Evolutionary conservation across 73 alveolate genomes (phyloP).

Genomic region (Tetrahymena elliotti): DNA sequence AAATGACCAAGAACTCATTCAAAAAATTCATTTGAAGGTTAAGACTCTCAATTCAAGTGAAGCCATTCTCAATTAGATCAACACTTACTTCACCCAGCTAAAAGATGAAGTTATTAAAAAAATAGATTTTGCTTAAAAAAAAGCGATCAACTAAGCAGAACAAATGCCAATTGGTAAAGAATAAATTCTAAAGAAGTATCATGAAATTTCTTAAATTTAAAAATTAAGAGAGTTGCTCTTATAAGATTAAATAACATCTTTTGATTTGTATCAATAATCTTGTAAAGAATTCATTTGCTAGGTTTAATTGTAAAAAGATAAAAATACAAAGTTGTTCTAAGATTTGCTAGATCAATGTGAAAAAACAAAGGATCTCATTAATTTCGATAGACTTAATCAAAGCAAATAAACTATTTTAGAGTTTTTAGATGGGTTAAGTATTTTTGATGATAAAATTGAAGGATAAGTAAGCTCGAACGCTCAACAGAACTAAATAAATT

Average conservation of each 20-base stretch:
- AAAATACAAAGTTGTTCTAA: not conserved
- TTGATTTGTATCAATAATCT: not conserved
- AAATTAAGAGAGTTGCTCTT: not conserved
- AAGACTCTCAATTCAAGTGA: not conserved
- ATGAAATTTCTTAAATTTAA: not conserved
- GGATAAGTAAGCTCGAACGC: not conserved
- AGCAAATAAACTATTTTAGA: not conserved
- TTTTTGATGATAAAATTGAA: not conserved
- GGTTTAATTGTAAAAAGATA: not conserved
- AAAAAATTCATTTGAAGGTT: too few species aligned
- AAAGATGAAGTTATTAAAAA: not conserved
- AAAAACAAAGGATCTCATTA: too few species aligned
- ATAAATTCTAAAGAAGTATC: too few species aligned
- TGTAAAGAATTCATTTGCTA: not conserved
- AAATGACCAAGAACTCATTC: not conserved
- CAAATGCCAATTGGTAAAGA: not conserved
- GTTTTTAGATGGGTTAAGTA: not conserved
- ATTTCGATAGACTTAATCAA: not conserved
- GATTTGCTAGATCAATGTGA: not conserved
- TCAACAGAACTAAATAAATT: too few species aligned
- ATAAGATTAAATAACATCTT: not conserved
- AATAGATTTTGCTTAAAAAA: not conserved
- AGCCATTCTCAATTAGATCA: not conserved
- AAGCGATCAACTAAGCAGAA: not conserved
- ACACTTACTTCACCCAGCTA: not conserved